Conservation (phyloP, 441 rosid genomes). For the Geranium incanum region DNA sequence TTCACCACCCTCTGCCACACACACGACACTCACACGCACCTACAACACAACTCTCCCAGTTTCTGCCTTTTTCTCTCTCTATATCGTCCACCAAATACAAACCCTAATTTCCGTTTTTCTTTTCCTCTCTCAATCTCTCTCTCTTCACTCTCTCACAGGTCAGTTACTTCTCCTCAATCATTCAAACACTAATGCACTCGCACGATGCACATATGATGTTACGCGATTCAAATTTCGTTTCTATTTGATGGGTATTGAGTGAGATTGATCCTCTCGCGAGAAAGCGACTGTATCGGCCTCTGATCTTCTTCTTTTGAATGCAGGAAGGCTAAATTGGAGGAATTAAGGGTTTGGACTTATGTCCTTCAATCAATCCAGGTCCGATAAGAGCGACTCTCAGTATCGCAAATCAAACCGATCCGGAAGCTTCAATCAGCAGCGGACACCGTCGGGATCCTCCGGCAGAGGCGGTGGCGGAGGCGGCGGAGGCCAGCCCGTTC, state of each 20-base stretch:
- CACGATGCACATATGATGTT: no score
- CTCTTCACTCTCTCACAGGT: constrained; percentile 14
- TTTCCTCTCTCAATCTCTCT: neutral
- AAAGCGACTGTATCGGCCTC: constrained; percentile 15
- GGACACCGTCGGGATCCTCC: constrained; percentile 57
- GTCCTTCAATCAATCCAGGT: constrained; percentile 95
- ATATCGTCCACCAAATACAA: constrained; percentile 28
- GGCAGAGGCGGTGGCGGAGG: constrained; percentile 58
- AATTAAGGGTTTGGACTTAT: constrained; percentile 48
- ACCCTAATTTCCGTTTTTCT: constrained; percentile 31
- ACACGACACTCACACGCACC: no score
- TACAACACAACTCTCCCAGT: no score
- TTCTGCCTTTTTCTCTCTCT: no score
- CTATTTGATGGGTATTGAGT: neutral
- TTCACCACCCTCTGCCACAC: no score
- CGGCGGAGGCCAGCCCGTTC: constrained; percentile 54
- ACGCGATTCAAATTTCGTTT: neutral
- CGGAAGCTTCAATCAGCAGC: constrained; percentile 58
- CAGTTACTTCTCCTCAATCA: constrained; percentile 1
- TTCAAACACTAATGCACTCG: neutral
- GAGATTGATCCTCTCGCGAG: neutral
- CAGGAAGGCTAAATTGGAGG: constrained; percentile 16
- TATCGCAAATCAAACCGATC: constrained; percentile 70
- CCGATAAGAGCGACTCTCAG: constrained; percentile 69
- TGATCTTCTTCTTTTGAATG: constrained; percentile 17